Evolutionary conservation across 2,329 filamentous ascomycete genomes (phyloP).

Genomic region (Dactylonectria estremocensis): DNA sequence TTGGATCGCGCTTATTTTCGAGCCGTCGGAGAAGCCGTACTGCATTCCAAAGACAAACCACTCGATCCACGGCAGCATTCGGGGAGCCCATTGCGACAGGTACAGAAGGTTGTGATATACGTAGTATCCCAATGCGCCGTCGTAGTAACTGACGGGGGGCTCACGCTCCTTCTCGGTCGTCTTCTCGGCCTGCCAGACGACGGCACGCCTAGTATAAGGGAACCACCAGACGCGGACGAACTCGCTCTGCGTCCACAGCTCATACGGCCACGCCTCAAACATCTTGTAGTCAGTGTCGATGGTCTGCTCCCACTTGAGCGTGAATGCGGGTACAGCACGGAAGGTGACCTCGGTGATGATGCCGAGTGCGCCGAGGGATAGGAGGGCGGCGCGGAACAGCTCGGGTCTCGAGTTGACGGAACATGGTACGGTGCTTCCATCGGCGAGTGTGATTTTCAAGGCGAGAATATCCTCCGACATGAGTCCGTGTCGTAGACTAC

Average conservation of each 20-base stretch:
- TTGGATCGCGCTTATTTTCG: conserved; percentile 81
- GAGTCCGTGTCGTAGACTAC: conserved; percentile 85
- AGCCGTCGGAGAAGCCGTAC: conserved; percentile 86
- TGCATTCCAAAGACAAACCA: conserved; percentile 99
- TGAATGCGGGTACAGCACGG: conserved; percentile 83
- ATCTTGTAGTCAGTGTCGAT: conserved; percentile 80
- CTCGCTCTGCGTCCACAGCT: conserved; percentile 87
- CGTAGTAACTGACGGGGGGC: conserved; percentile 83
- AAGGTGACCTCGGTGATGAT: conserved; percentile 93
- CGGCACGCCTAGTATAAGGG: conserved; percentile 89
- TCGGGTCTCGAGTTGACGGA: conserved; percentile 78
- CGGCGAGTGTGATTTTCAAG: conserved; percentile 85
- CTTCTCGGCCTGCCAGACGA: conserved; percentile 91
- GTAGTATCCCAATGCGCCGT: conserved; percentile 85
- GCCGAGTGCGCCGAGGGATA: conserved; percentile 91
- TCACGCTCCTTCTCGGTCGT: conserved; percentile 73
- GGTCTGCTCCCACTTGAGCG: conserved; percentile 89
- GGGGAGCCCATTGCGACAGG: conserved; percentile 82
- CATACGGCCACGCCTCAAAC: conserved; percentile 78
- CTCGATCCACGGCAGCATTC: conserved; percentile 88
- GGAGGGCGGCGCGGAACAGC: conserved; percentile 88
- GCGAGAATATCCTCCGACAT: conserved; percentile 83
- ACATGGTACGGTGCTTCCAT: conserved; percentile 82
- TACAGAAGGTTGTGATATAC: conserved; percentile 94
- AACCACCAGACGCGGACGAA: conserved; percentile 99